phyloP scores from a whole-genome alignment of 2,329 filamentous ascomycete genomes.

The Tolypocladium inflatum region DNA sequence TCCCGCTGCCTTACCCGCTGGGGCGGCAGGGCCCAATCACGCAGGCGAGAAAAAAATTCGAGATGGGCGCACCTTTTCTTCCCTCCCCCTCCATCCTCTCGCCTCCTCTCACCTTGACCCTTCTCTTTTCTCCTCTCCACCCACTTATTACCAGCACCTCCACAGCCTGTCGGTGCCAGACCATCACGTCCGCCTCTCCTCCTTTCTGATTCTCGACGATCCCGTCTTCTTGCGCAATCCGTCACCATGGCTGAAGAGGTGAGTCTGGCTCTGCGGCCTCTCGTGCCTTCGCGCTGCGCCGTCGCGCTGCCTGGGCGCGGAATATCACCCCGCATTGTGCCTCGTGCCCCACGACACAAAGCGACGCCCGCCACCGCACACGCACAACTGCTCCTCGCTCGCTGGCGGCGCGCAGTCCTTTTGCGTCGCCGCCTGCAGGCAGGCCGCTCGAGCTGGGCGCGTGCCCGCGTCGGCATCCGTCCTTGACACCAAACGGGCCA shows the following conservation, averaged over 20 bases:
- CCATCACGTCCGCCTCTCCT: conserved; percentile 12
- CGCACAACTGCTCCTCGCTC: conserved; percentile 1
- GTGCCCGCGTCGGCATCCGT: neutral
- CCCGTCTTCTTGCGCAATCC: conserved; percentile 28
- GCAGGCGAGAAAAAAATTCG: conserved; percentile 27
- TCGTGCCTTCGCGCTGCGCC: conserved; percentile 12
- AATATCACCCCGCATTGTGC: conserved; percentile 38
- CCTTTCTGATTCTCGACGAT: conserved; percentile 12
- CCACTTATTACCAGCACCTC: conserved; percentile 13
- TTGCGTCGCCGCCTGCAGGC: neutral
- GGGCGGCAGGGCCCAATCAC: conserved; percentile 22
- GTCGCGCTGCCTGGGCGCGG: conserved; percentile 13
- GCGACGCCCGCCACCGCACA: conserved; percentile 5
- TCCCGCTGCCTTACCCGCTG: neutral
- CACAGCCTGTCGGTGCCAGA: conserved; percentile 9
- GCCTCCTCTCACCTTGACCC: conserved; percentile 17
- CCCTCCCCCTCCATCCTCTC: conserved; percentile 18
- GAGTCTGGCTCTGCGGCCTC: conserved; percentile 20
- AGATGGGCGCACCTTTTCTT: conserved; percentile 12
- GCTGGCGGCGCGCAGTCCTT: conserved; percentile 3
- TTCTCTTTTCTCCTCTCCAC: conserved; percentile 8
- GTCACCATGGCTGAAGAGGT: conserved; percentile 53
- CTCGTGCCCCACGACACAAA: conserved; percentile 25
- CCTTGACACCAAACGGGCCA: neutral
- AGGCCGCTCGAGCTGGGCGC: neutral